Evolutionary conservation across 495 filamentous ascomycete species (phyloP).

Genomic region (Cairneyella variabilis): DNA sequence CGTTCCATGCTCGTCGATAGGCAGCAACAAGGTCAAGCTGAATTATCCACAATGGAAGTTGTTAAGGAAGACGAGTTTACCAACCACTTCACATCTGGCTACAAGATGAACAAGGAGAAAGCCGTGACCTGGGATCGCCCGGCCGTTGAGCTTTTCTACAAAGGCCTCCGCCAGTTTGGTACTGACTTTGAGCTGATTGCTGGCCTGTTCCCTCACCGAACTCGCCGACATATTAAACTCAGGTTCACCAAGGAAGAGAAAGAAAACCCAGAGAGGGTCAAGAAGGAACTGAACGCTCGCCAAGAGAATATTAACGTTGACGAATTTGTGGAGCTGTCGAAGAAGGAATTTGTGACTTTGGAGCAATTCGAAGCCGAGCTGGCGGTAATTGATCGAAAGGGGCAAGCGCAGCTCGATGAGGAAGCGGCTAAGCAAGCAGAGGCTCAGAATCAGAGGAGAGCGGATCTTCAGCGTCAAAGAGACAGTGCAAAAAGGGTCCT

Average conservation of each 20-base stretch:
- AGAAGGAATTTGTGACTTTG: slow-evolving; percentile 49
- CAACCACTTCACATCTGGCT: slow-evolving; percentile 65
- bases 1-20: slow-evolving; percentile 75
- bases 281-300: slow-evolving; percentile 60
- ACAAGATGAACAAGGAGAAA: slow-evolving; percentile 67
- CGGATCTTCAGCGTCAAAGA: slow-evolving; percentile 8
- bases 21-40: slow-evolving; percentile 60
- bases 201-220: slow-evolving; percentile 73
- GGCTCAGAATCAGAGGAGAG: slow-evolving; percentile 47
- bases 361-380: slow-evolving; percentile 69
- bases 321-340: slow-evolving; percentile 61
- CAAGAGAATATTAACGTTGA: slow-evolving; percentile 59
- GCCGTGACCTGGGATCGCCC: slow-evolving; percentile 72
- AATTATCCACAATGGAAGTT: slow-evolving; percentile 55
- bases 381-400: slow-evolving; percentile 59
- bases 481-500: slow-evolving; percentile 7
- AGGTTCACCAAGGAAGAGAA: slow-evolving; percentile 93
- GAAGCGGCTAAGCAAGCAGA: slow-evolving; percentile 40
- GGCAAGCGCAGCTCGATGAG: slow-evolving; percentile 51
- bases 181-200: slow-evolving; percentile 90
- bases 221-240: slow-evolving; percentile 75
- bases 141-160: slow-evolving; percentile 80
- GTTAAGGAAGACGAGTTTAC: slow-evolving; percentile 85
- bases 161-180: slow-evolving; percentile 79
- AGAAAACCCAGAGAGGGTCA: slow-evolving; percentile 65